Base-by-base conservation (phyloP, 2,329 filamentous ascomycete genomes). In the Aspergillus sclerotialis region DNA sequence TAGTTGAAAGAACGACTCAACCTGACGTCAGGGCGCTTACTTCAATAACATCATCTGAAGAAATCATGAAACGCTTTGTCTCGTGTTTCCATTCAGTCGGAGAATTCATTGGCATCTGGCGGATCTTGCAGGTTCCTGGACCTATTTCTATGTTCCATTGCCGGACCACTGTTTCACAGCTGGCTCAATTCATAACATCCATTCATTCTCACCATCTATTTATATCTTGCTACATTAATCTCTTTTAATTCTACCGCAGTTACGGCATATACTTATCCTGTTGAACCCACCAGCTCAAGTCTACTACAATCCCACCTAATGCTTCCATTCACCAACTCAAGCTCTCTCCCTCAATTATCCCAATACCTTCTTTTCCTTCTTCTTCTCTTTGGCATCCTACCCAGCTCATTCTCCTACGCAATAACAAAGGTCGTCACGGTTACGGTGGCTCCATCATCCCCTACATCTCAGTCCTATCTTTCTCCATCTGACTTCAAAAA, bases 381-480 rank as follows among this genome's bases (percentile, higher is more conserved):
- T 28, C 11, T 11, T n/a, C 15, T 34, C 19, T 16, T 15, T 12
- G 16, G 14, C 7, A 18, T 35, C 4, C 23, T 30, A 28, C 28
- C 21, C 16, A 35, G 10, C 25, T 19, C 32, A 23, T 10, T 26
- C 38, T 5, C 31, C 46, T 36, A 33, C 40, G 25, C 42, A 8
- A 32, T 38, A 23, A 46, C 36, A 31, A 49, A 42, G 13, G 37
- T 52, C 7, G 42, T 54, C 11, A 45, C 48, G 9, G 43, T 48
- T 3, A 50, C 50, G n/a, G 45, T 45, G 12, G 46, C 50, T 5
- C 44, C 50, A 12, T 54, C 54, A 4, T 37, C 45, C 5, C 49
- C 56, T 2, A 42, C 48, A 13, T 50, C 58, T 2, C 38, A 58
- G 1, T 60, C 61, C n/a, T 74, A 72, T 41, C 67, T 64, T 2